Conservation (phyloP, 176 grass and related monocot species). For the Phoenix roebelenii region DNA sequence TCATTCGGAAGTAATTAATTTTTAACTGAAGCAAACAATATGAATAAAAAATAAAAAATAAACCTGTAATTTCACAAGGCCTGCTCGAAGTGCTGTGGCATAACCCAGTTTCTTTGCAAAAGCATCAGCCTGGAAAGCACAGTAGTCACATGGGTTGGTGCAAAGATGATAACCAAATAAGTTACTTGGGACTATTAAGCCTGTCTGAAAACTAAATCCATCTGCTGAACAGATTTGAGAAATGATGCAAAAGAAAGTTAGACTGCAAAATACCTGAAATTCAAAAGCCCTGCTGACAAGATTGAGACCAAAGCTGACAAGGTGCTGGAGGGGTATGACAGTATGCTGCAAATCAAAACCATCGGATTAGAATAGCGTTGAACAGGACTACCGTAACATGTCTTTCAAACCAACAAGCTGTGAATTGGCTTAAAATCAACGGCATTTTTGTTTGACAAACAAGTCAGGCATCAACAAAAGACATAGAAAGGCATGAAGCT, state of each 20-base stretch:
- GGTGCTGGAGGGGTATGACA: constrained; percentile 83
- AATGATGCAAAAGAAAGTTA: neutral
- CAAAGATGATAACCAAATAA: too few species aligned
- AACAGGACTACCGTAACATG: too few species aligned
- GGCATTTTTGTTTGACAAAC: too few species aligned
- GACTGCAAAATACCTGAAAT: constrained; percentile 71
- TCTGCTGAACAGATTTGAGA: too few species aligned
- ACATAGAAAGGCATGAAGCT: too few species aligned
- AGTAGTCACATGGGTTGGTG: neutral
- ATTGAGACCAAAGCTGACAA: constrained; percentile 85
- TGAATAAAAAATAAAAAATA: constrained; percentile 1
- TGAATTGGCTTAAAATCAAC: too few species aligned
- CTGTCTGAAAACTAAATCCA: too few species aligned
- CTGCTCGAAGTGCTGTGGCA: constrained; percentile 46
- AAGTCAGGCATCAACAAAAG: too few species aligned
- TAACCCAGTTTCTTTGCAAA: constrained; percentile 98
- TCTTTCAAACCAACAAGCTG: too few species aligned
- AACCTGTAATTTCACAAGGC: constrained; percentile 90
- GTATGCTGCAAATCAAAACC: constrained; percentile 63
- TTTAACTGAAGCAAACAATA: neutral
- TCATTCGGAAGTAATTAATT: too few species aligned
- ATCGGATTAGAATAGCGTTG: neutral
- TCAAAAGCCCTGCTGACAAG: constrained; percentile 97
- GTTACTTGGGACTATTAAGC: too few species aligned
- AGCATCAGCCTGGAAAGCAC: constrained; percentile 66